Percentiles rank a stretch among this genome's conserved stretches.
Conservation (phyloP, 106 monocot genomes). For the Dendrobium chrysotoxum region DNA sequence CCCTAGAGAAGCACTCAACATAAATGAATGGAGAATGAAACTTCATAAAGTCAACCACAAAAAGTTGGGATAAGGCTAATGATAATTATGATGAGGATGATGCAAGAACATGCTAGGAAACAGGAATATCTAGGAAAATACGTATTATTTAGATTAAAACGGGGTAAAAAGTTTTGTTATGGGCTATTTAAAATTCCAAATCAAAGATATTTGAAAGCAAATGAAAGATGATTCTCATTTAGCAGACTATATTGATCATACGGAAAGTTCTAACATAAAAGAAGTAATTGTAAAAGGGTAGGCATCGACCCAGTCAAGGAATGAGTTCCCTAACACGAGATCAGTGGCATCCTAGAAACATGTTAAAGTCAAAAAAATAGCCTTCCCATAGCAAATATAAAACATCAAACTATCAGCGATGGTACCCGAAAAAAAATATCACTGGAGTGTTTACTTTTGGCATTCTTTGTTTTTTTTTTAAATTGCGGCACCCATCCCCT, state of each 20-base stretch:
- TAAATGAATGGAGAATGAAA: background rate
- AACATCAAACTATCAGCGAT: background rate
- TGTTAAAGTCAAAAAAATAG: background rate
- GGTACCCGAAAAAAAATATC: background rate
- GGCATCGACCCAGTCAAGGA: background rate
- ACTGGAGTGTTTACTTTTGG: background rate
- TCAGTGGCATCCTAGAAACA: background rate
- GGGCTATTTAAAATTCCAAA: background rate
- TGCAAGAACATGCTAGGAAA: background rate
- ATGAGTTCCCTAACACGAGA: background rate
- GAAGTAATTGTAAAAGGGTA: background rate
- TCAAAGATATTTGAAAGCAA: background rate
- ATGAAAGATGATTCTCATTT: background rate
- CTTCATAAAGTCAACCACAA: background rate
- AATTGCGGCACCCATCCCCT: background rate
- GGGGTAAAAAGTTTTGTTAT: background rate
- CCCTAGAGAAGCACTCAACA: background rate
- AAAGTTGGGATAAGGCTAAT: background rate
- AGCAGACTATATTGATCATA: background rate
- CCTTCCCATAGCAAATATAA: background rate
- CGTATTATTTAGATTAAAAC: background rate
- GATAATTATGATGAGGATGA: background rate
- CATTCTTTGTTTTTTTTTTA: background rate
- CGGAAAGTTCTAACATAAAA: background rate
- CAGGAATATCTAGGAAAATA: background rate